Percentiles rank a stretch among this genome's conserved stretches.
Evolutionary conservation across 306 rosid species (phyloP).

Genomic region (Carpinus fangiana): DNA sequence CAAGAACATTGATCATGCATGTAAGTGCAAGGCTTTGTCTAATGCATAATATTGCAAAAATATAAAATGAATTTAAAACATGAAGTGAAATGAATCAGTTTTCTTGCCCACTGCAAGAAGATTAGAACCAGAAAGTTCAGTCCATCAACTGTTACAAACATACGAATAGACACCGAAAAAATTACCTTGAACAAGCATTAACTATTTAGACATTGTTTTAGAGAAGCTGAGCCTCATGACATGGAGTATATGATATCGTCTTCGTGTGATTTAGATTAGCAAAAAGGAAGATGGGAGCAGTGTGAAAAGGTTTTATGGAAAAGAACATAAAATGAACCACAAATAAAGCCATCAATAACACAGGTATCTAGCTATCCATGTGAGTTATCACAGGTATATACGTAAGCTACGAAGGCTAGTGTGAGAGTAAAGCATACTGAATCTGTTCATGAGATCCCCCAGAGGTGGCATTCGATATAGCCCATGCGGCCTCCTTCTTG

Average conservation of each 20-base stretch:
- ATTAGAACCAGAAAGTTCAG: background rate
- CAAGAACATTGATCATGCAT: slow-evolving; percentile 4
- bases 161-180: background rate
- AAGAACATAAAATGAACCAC: background rate
- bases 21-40: slow-evolving; percentile 8
- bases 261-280: background rate
- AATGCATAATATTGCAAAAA: background rate
- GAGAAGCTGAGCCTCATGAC: background rate
- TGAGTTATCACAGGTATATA: background rate
- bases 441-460: slow-evolving; percentile 74
- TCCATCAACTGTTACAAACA: background rate
- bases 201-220: background rate
- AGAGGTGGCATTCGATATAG: slow-evolving; percentile 68
- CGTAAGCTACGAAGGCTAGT: background rate
- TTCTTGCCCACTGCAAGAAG: background rate
- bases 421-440: slow-evolving; percentile 42
- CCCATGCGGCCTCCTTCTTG: slow-evolving; percentile 86
- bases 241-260: too few relatives aligned
- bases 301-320: background rate
- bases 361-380: background rate
- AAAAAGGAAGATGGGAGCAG: background rate
- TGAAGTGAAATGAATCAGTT: background rate
- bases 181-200: background rate
- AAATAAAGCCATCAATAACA: background rate
- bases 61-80: background rate